phyloP scores from a whole-genome alignment of 805 yeast species.

The Starmerella floricola region DNA sequence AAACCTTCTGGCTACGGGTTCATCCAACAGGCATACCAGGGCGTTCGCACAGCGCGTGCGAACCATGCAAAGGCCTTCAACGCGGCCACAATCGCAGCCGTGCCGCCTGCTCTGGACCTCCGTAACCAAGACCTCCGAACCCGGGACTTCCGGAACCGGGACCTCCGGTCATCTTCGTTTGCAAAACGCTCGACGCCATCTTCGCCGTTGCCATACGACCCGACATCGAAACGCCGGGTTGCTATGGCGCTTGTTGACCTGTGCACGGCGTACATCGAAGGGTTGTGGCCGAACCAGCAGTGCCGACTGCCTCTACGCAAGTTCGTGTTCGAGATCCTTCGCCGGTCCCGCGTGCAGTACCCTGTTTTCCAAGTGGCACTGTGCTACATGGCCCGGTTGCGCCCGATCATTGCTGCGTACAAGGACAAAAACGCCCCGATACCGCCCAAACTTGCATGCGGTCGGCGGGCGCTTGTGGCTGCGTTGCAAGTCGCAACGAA shows the following conservation, averaged over 20 bases:
- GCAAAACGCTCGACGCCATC: too few species aligned
- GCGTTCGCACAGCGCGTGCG: not conserved
- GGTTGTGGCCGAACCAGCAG: constrained; percentile 16
- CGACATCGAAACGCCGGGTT: constrained; percentile 12
- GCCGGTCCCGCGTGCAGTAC: constrained; percentile 45
- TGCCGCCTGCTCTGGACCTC: not conserved
- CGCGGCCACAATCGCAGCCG: not conserved
- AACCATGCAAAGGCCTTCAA: not conserved
- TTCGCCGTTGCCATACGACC: constrained; percentile 11
- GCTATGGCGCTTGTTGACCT: constrained; percentile 18
- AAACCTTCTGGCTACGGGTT: constrained; percentile 1
- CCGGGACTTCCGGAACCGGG: too few species aligned
- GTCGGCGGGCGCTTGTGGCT: constrained; percentile 55
- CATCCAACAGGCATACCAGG: constrained; percentile 2
- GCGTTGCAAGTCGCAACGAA: constrained; percentile 62
- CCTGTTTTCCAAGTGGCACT: constrained; percentile 55
- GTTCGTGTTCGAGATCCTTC: constrained; percentile 32
- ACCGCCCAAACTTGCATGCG: constrained; percentile 31
- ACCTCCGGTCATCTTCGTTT: too few species aligned
- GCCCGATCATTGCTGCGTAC: constrained; percentile 21
- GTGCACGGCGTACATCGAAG: constrained; percentile 14
- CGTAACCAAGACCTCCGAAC: too few species aligned
- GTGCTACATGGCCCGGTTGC: constrained; percentile 46
- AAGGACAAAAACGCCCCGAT: constrained; percentile 1
- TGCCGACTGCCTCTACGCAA: constrained; percentile 26